A percentile compares a stretch with the other conserved stretches of the same genome.
Conservation (phyloP, 305 asterid species). For the Caryopteris hybrid region DNA sequence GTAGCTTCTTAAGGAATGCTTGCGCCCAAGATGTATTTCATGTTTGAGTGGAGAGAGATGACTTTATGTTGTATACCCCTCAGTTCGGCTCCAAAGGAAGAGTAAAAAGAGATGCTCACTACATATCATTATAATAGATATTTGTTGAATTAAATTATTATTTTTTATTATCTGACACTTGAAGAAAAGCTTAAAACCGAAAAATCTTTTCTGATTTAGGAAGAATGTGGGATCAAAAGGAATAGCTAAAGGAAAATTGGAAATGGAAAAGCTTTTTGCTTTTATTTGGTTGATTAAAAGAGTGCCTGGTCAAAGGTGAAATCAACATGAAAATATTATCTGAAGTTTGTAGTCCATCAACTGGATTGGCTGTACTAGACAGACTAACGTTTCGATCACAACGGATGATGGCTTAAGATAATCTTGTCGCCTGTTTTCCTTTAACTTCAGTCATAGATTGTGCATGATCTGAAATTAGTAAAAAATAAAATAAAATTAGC, state of each 20-base stretch:
- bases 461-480: background rate
- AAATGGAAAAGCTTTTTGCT: background rate
- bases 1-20: background rate
- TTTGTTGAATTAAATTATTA: too few relatives aligned
- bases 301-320: background rate
- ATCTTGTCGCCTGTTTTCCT: background rate
- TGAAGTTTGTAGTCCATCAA: background rate
- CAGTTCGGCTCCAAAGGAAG: too few relatives aligned
- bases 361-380: too few relatives aligned
- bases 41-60: background rate
- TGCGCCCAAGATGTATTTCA: background rate
- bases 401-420: background rate
- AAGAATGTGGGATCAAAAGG: background rate
- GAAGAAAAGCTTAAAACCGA: background rate
- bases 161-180: too few relatives aligned
- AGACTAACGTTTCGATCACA: background rate
- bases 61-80: background rate
- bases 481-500: background rate
- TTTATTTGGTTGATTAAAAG: background rate
- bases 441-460: background rate
- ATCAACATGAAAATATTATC: background rate
- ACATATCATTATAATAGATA: too few relatives aligned
- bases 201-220: too few relatives aligned
- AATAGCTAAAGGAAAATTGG: background rate
- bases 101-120: background rate